These are phyloP conservation scores for Leccinum olivaceopallidum DNA, from an alignment of 768 basidiomycete genomes.

Conservation along the genomic window DNA sequence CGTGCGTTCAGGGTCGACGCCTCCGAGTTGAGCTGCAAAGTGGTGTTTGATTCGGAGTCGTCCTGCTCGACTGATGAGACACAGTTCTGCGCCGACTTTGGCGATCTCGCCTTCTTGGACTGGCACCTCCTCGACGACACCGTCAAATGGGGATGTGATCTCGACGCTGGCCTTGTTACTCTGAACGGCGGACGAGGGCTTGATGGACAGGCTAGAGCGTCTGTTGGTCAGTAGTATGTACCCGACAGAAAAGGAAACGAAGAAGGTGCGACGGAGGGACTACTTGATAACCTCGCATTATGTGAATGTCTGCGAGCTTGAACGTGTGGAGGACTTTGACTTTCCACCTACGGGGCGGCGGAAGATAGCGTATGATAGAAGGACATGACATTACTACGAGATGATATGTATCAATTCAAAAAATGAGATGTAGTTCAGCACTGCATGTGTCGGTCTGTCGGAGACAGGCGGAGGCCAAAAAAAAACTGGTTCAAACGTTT, in stretches of 20 bases:
- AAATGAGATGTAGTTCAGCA: too few species aligned
- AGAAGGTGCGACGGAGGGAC: conserved; percentile 42
- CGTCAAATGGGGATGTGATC: conserved; percentile 86
- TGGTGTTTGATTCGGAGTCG: background rate
- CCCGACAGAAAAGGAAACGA: too few species aligned
- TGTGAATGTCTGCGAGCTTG: conserved; percentile 81
- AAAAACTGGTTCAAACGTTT: too few species aligned
- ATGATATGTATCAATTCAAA: too few species aligned
- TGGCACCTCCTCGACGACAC: conserved; percentile 66
- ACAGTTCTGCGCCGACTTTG: conserved; percentile 78
- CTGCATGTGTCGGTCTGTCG: too few species aligned
- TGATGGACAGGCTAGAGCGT: conserved; percentile 54
- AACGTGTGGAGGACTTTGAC: conserved; percentile 53
- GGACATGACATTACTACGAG: too few species aligned
- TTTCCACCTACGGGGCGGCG: too few species aligned
- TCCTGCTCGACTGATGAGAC: conserved; percentile 60
- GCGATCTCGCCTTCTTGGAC: conserved; percentile 83
- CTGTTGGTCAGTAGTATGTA: too few species aligned
- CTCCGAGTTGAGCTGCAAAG: too few species aligned
- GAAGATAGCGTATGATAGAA: too few species aligned
- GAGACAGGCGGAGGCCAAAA: too few species aligned
- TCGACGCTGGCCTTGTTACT: conserved; percentile 89
- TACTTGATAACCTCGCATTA: conserved; percentile 89
- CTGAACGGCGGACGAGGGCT: conserved; percentile 49
- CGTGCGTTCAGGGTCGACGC: background rate